Percentiles rank a stretch among this genome's conserved stretches.
These are phyloP conservation scores for Populus davidiana DNA, from an alignment of 345 rosid genomes.

Conservation along the genomic window DNA sequence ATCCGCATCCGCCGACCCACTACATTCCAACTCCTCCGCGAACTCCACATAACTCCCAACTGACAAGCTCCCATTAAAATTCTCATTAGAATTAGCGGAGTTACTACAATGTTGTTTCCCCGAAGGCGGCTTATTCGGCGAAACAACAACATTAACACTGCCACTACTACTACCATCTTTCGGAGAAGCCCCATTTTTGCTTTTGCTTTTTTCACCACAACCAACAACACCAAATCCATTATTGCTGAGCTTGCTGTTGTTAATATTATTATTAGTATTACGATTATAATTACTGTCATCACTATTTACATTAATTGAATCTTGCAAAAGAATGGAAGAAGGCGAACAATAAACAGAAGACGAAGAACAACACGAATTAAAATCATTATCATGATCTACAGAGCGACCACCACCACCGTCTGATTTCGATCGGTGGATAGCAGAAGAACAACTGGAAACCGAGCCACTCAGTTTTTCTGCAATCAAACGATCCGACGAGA, in stretches of 20 bases:
- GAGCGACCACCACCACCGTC: slow-evolving; percentile 28
- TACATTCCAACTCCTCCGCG: slow-evolving; percentile 29
- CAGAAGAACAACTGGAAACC: slow-evolving; percentile 1
- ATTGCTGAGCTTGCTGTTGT: not conserved
- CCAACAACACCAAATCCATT: not conserved
- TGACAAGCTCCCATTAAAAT: slow-evolving; percentile 31
- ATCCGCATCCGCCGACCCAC: slow-evolving; percentile 13
- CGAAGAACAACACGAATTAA: slow-evolving; percentile 16
- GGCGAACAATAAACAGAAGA: slow-evolving; percentile 29
- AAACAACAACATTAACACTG: slow-evolving; percentile 1
- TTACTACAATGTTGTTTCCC: slow-evolving; percentile 24
- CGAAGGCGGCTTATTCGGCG: slow-evolving; percentile 38
- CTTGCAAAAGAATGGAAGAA: slow-evolving; percentile 32
- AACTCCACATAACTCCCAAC: slow-evolving; percentile 16
- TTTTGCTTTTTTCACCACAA: not conserved
- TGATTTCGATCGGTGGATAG: slow-evolving; percentile 51
- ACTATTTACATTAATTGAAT: slow-evolving; percentile 21
- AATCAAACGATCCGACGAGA: slow-evolving; percentile 37
- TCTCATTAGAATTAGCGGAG: slow-evolving; percentile 30
- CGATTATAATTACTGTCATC: not conserved
- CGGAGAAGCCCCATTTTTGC: slow-evolving; percentile 13
- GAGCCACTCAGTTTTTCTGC: slow-evolving; percentile 8
- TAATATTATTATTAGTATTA: slow-evolving; percentile 3
- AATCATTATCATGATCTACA: slow-evolving; percentile 12
- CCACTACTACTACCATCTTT: slow-evolving; percentile 1